phyloP scores from a whole-genome alignment of 257 asterid genomes.

The Jacaranda copaia region DNA sequence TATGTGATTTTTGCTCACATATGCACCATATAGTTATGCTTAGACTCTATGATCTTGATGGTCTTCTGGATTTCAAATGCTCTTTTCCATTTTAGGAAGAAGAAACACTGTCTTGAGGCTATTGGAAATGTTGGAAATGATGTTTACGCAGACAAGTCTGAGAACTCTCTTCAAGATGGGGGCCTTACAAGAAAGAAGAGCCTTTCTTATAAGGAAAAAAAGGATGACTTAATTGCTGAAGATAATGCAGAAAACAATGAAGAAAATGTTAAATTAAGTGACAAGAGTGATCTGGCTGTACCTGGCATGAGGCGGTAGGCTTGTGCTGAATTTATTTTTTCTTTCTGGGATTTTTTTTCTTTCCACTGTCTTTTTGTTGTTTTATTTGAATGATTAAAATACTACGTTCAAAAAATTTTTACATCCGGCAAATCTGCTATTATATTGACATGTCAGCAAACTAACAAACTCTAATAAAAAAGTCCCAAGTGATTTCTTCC shows the following conservation, averaged over 20 bases:
- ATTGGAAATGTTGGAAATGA: slow-evolving; percentile 45
- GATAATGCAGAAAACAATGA: slow-evolving; percentile 37
- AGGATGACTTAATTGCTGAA: slow-evolving; percentile 45
- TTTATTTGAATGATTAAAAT: slow-evolving; percentile 14
- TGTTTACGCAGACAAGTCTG: slow-evolving; percentile 38
- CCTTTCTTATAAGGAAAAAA: slow-evolving; percentile 41
- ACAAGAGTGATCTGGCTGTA: slow-evolving; percentile 25
- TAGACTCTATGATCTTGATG: slow-evolving; percentile 23
- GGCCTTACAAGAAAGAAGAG: slow-evolving; percentile 42
- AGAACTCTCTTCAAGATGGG: slow-evolving; percentile 44
- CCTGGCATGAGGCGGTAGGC: slow-evolving; percentile 51
- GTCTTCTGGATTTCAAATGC: not conserved
- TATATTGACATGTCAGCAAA: not conserved
- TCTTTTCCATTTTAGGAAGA: slow-evolving; percentile 51
- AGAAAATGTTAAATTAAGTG: slow-evolving; percentile 45
- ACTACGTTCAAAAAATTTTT: not conserved
- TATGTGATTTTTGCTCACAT: not conserved
- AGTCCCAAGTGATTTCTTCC: not conserved
- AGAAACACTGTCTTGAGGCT: slow-evolving; percentile 61
- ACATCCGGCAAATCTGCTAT: not conserved
- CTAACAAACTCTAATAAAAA: not conserved
- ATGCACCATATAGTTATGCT: slow-evolving; percentile 21
- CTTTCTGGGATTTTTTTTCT: slow-evolving; percentile 4
- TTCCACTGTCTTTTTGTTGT: not conserved
- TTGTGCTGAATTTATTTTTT: slow-evolving; percentile 15